Conservation (phyloP, 78 protist genomes). For the Emiliania huxleyi region DNA sequence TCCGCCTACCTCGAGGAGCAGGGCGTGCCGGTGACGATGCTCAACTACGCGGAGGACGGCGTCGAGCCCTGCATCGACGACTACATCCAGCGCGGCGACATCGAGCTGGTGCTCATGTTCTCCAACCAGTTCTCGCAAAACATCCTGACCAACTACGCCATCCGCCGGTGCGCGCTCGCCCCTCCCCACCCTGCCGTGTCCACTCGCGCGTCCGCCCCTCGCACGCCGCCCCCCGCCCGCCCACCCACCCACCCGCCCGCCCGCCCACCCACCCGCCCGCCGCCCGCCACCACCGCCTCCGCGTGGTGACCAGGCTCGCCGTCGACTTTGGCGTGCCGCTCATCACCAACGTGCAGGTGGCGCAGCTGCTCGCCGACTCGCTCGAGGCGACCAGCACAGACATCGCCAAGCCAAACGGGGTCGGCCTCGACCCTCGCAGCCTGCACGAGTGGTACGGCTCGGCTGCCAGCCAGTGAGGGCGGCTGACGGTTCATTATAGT, state of each 20-base stretch:
- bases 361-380: conserved; percentile 67
- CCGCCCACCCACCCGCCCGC: too few species aligned
- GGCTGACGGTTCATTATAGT: too few species aligned
- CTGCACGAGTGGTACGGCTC: conserved; percentile 4
- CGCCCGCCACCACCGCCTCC: too few species aligned
- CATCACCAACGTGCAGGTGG: conserved; percentile 84
- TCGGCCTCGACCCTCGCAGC: not conserved
- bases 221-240: too few species aligned
- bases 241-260: too few species aligned
- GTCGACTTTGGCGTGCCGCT: conserved; percentile 75
- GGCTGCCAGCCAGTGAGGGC: too few species aligned
- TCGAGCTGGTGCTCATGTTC: conserved; percentile 73
- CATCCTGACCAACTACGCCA: conserved; percentile 67
- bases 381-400: conserved; percentile 51
- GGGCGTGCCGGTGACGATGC: conserved; percentile 42
- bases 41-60: not conserved
- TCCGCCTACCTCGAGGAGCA: conserved; percentile 69
- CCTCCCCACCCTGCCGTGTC: too few species aligned
- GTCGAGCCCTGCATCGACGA: not conserved
- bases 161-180: too few species aligned
- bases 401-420: not conserved
- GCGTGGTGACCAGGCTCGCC: too few species aligned
- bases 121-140: conserved; percentile 6
- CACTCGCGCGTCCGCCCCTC: too few species aligned
- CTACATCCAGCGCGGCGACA: conserved; percentile 38